These are phyloP conservation scores for Backusella liffmaniae DNA, from an alignment of 192 early-diverging fungal species.

Conservation along the genomic window DNA sequence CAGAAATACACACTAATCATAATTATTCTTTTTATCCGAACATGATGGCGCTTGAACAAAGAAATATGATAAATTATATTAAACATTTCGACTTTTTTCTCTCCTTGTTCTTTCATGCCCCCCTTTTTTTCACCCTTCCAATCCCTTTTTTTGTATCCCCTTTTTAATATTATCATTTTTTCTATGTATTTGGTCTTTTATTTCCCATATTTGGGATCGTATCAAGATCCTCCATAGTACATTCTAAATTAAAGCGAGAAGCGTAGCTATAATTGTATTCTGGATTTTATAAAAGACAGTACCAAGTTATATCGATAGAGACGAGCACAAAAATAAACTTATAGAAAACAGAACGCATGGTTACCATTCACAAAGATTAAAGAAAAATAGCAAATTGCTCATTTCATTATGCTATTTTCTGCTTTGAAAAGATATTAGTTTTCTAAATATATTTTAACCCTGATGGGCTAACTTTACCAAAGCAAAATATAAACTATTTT, in stretches of 20 bases:
- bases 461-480: too few species aligned
- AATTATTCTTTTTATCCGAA: too few species aligned
- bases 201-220: background rate
- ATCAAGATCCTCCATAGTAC: background rate
- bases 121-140: background rate
- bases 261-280: too few species aligned
- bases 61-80: background rate
- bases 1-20: background rate
- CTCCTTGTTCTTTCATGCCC: background rate
- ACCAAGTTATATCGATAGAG: too few species aligned
- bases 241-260: background rate
- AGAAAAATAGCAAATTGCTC: too few species aligned
- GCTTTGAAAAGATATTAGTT: too few species aligned
- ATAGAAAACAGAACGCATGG: too few species aligned
- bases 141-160: background rate
- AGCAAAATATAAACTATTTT: too few species aligned
- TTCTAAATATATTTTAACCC: too few species aligned
- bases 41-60: background rate
- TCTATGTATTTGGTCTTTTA: background rate
- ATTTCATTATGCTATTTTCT: too few species aligned
- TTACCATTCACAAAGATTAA: too few species aligned
- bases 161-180: background rate
- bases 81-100: background rate
- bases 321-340: background rate
- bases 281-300: too few species aligned